Base-by-base conservation (phyloP, 139 green algal species). In the Tetradesmus lagerheimii region DNA sequence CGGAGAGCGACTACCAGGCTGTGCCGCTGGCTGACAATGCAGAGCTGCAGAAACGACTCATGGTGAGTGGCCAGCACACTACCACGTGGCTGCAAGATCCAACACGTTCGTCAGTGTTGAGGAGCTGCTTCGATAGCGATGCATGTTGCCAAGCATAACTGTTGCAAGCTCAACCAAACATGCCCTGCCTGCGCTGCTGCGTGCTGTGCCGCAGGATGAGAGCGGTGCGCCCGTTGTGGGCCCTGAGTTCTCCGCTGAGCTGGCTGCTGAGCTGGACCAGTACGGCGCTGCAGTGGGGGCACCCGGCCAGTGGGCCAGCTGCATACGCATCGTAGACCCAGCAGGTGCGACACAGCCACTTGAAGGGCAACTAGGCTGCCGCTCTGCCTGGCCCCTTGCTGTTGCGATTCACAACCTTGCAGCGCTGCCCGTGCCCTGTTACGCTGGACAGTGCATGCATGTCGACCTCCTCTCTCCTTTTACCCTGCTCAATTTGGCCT, bases 301-400 rank as follows among this genome's bases (percentile, higher is more conserved):
- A 91, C 41, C 81, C 91, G 15, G 95, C 14, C 94, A 97, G 91
- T 99, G 98, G 98, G 97, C 96, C 37, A 97, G 94, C 31, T 99
- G 98, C 93, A 39, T 99, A 27, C 92, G 96, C 12, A 90, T 99
- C 0, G 90, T 99, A 3, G 97, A 99, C 92, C 96, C 96, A 27
- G 83, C 92, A 45, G 93, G 89, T 89, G 88, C 37, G 93, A 20
- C 47, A 18, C 47, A n/a, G n/a, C n/a, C n/a, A n/a, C n/a, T n/a
- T n/a, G n/a, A n/a, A n/a, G n/a, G 71, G 71, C 71, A 41, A n/a
- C 23, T 1, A 15, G 57, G 18, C 20, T 71, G 47, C 47, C 47
- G 1, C 12, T 62, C 1, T 62, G 47, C 47, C 43, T 50, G 5
- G 43, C 5, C 9, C 6, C 43, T 50, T 50, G 43, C 5, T 9